Percentiles rank a stretch among this genome's conserved stretches.
phyloP scores from a whole-genome alignment of 2,329 filamentous ascomycete genomes.

The Triangularia verruculosa region DNA sequence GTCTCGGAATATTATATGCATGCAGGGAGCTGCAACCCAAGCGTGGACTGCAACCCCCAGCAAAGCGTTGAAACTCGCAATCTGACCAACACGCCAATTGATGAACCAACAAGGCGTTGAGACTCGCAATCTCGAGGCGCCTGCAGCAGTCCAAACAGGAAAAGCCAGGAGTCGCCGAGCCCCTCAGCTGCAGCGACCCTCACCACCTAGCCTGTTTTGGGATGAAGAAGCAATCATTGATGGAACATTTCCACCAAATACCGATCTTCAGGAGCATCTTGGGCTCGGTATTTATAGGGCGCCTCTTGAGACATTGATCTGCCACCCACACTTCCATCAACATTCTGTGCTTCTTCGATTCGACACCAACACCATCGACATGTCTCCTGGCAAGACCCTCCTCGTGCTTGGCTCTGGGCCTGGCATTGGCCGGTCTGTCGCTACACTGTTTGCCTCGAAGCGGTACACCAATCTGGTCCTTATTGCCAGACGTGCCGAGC shows the following conservation, averaged over 20 bases:
- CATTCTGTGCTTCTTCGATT: background rate
- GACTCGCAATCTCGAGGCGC: background rate
- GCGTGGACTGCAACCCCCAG: background rate
- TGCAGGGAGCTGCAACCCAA: background rate
- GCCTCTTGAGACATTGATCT: background rate
- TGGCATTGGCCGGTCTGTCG: conserved; percentile 44
- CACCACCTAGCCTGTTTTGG: background rate
- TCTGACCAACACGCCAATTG: background rate
- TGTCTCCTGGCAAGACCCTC: conserved; percentile 25
- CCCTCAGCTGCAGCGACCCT: background rate
- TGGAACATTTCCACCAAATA: background rate
- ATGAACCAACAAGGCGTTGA: background rate
- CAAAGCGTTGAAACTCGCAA: background rate
- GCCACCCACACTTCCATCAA: background rate
- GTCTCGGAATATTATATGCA: background rate
- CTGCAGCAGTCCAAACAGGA: background rate
- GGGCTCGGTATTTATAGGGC: background rate
- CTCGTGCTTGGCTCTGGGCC: conserved; percentile 47
- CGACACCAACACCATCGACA: conserved; percentile 1
- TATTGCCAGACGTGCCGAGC: conserved; percentile 41
- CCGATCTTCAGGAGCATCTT: background rate
- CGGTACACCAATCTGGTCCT: conserved; percentile 48
- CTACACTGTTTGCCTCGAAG: conserved; percentile 40
- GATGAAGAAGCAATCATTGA: background rate
- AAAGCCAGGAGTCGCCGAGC: background rate